Percentiles rank a stretch among this genome's conserved stretches.
Evolutionary conservation across 148 eudicot genomes (phyloP).

Genomic region (Spergularia marina): DNA sequence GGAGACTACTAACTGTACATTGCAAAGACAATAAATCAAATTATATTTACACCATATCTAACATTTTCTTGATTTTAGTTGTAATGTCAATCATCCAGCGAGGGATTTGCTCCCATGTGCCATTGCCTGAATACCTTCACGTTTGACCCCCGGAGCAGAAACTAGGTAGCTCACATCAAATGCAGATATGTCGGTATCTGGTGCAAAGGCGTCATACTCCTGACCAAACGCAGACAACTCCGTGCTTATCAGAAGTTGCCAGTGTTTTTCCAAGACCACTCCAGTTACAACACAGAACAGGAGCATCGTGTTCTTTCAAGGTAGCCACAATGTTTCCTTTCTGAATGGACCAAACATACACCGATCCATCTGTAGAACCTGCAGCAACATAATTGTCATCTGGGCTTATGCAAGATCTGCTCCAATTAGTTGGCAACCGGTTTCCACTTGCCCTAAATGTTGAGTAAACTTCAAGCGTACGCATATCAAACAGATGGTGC

Average conservation of each 20-base stretch:
- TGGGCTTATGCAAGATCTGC: conserved; percentile 87
- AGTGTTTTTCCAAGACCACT: conserved; percentile 79
- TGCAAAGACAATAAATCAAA: background rate
- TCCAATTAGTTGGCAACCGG: conserved; percentile 89
- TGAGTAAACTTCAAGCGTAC: conserved; percentile 74
- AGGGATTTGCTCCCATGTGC: background rate
- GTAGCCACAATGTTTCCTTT: conserved; percentile 64
- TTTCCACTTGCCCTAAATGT: conserved; percentile 67
- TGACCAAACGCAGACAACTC: conserved; percentile 72
- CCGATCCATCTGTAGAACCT: conserved; percentile 94
- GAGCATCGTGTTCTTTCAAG: conserved; percentile 64
- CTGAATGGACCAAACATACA: conserved; percentile 72
- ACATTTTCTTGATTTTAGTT: background rate
- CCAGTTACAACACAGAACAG: conserved; percentile 88
- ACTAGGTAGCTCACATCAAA: conserved; percentile 47
- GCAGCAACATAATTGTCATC: conserved; percentile 89
- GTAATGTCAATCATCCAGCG: background rate
- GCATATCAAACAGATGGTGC: conserved; percentile 80
- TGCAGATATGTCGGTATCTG: conserved; percentile 8
- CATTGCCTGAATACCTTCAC: background rate
- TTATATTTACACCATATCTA: conserved; percentile 13
- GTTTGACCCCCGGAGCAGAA: background rate
- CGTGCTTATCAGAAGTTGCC: conserved; percentile 79
- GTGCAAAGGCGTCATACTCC: conserved; percentile 25
- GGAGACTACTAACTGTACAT: conserved; percentile 26